These are phyloP conservation scores for Fomitopsis pulvina DNA, from an alignment of 768 basidiomycete species.

Conservation along the genomic window DNA sequence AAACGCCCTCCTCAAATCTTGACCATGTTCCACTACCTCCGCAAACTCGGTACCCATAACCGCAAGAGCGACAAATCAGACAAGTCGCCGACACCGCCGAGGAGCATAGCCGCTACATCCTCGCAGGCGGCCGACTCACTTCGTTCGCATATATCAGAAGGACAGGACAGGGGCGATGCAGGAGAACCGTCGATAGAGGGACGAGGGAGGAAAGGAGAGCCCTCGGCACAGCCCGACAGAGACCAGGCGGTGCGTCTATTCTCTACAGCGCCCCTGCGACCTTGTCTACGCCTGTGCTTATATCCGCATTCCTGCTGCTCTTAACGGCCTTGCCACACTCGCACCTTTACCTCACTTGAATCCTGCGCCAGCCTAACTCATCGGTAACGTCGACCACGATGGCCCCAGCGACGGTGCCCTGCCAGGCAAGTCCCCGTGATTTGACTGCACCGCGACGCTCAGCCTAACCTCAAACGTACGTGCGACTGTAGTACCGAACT, in stretches of 20 bases:
- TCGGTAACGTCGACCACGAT: background rate
- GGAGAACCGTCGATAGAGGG: background rate
- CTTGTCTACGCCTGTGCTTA: conserved; percentile 4
- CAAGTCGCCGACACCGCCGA: background rate
- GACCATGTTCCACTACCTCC: background rate
- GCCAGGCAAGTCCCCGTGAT: conserved; percentile 31
- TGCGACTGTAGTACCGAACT: conserved; percentile 74
- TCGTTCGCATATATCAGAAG: background rate
- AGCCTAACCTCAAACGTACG: conserved; percentile 7
- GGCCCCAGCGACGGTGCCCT: conserved; percentile 35
- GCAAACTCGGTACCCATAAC: background rate
- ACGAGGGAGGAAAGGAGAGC: background rate
- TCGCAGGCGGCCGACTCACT: background rate
- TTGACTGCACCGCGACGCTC: background rate
- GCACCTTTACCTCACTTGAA: background rate
- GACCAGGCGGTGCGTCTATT: background rate
- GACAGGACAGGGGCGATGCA: background rate
- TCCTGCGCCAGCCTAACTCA: background rate
- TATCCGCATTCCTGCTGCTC: background rate
- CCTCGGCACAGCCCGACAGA: conserved; percentile 1
- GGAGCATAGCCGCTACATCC: background rate
- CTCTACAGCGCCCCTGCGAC: background rate
- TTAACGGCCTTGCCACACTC: background rate
- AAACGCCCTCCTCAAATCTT: background rate
- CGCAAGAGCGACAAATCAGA: background rate